Percentiles rank a stretch among this genome's conserved stretches.
Conservation (phyloP, 257 asterid species). For the Nicotiana tabacum region DNA sequence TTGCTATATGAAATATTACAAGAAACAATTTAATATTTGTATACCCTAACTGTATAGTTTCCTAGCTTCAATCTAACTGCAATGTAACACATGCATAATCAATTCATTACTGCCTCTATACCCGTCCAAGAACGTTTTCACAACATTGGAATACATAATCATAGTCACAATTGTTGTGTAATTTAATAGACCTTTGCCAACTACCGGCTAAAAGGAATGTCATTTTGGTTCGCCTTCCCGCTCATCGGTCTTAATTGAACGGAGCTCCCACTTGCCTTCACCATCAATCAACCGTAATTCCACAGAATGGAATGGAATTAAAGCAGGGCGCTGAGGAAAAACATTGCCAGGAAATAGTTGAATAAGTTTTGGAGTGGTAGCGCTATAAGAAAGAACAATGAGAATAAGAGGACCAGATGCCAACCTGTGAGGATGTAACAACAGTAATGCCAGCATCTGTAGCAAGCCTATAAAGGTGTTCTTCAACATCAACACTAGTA, state of each 20-base stretch:
- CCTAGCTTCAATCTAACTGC: constrained; percentile 6
- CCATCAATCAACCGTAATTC: constrained; percentile 94
- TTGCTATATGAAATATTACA: neutral
- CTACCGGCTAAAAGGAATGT: neutral
- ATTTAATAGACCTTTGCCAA: neutral
- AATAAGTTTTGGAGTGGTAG: neutral
- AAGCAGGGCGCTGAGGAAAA: constrained; percentile 75
- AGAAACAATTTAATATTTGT: constrained; percentile 12
- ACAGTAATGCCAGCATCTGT: constrained; percentile 78
- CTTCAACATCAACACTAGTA: constrained; percentile 97
- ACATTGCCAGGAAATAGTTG: neutral
- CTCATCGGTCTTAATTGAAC: constrained; percentile 58
- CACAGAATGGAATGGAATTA: constrained; percentile 87
- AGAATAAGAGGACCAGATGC: neutral
- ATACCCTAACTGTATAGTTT: constrained; percentile 6
- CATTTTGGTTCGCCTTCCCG: neutral
- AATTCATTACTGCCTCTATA: neutral
- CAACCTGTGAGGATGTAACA: constrained; percentile 95
- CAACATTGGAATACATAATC: constrained; percentile 3
- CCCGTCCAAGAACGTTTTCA: neutral
- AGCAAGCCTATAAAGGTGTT: constrained; percentile 91
- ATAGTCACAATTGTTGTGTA: neutral
- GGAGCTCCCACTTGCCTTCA: constrained; percentile 99
- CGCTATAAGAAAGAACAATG: neutral
- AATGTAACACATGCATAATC: neutral